phyloP scores from a whole-genome alignment of 2,329 filamentous ascomycete genomes.

The Pseudonectria buxi region DNA sequence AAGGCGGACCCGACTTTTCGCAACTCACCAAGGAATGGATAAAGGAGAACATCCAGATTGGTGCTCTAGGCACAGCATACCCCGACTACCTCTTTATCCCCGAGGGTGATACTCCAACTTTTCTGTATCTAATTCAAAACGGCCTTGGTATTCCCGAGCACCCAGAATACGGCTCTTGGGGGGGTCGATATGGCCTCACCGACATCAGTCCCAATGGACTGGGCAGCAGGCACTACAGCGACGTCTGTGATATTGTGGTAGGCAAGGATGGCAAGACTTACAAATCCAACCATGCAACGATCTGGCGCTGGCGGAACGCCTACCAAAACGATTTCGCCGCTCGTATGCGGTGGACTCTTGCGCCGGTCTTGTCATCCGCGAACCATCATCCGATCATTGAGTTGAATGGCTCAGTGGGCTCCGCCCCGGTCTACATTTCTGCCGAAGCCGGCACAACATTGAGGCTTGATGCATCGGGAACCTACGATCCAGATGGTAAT shows the following conservation, averaged over 20 bases:
- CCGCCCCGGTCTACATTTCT: slow-evolving; percentile 31
- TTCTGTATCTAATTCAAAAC: slow-evolving; percentile 34
- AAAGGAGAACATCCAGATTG: slow-evolving; percentile 45
- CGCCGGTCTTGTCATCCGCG: slow-evolving; percentile 20
- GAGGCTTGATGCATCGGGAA: slow-evolving; percentile 36
- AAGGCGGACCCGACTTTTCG: slow-evolving; percentile 33
- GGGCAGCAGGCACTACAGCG: slow-evolving; percentile 21
- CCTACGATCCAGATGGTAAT: slow-evolving; percentile 40
- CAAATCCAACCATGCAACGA: slow-evolving; percentile 27
- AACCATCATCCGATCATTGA: slow-evolving; percentile 42
- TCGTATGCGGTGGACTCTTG: slow-evolving; percentile 33
- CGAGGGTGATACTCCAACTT: slow-evolving; percentile 47
- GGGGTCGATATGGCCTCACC: slow-evolving; percentile 35
- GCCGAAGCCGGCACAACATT: slow-evolving; percentile 33
- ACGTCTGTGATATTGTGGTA: slow-evolving; percentile 22
- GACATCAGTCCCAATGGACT: slow-evolving; percentile 22
- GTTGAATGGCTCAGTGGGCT: slow-evolving; percentile 34
- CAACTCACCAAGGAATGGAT: slow-evolving; percentile 46
- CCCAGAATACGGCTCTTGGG: slow-evolving; percentile 43
- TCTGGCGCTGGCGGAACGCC: slow-evolving; percentile 35
- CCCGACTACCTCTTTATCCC: slow-evolving; percentile 43
- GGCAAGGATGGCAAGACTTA: slow-evolving; percentile 21
- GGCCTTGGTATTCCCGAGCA: slow-evolving; percentile 36
- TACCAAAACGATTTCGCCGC: slow-evolving; percentile 38
- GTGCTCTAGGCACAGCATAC: slow-evolving; percentile 36